Percentiles rank a stretch among this genome's conserved stretches.
phyloP scores from a whole-genome alignment of 2,329 filamentous ascomycete species.

The Colletotrichum graminicola region DNA sequence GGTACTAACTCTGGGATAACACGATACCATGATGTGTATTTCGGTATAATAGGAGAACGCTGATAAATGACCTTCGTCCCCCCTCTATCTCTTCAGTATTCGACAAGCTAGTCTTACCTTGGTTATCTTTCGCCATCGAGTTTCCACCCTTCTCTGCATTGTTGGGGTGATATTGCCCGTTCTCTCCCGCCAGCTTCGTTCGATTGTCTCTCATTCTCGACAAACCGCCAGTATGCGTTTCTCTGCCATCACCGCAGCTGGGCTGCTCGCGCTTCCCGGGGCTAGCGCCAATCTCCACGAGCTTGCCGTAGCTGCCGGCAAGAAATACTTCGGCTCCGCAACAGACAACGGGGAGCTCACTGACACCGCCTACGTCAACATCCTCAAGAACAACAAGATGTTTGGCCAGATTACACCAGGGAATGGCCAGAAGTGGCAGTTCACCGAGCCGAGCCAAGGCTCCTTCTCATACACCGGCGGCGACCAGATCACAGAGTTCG shows the following conservation, averaged over 20 bases:
- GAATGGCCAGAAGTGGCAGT: constrained; percentile 75
- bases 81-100: not conserved
- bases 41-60: not conserved
- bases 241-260: constrained; percentile 35
- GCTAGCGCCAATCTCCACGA: constrained; percentile 52
- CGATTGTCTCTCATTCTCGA: constrained; percentile 4
- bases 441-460: constrained; percentile 68
- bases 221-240: constrained; percentile 25
- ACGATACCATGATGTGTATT: not conserved
- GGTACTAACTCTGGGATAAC: not conserved
- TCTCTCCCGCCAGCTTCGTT: not conserved
- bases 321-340: constrained; percentile 73
- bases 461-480: constrained; percentile 70
- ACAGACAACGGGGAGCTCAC: constrained; percentile 66
- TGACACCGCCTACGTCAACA: constrained; percentile 66
- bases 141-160: constrained; percentile 26
- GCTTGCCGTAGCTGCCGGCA: constrained; percentile 47
- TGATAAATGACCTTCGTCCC: constrained; percentile 14
- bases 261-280: constrained; percentile 36
- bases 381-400: constrained; percentile 68
- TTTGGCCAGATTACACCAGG: constrained; percentile 75
- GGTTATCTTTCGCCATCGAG: constrained; percentile 28
- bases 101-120: not conserved
- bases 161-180: constrained; percentile 13
- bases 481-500: constrained; percentile 65